These are phyloP conservation scores for Alternaria viburni DNA, from an alignment of 2,329 filamentous ascomycete species.

Conservation along the genomic window DNA sequence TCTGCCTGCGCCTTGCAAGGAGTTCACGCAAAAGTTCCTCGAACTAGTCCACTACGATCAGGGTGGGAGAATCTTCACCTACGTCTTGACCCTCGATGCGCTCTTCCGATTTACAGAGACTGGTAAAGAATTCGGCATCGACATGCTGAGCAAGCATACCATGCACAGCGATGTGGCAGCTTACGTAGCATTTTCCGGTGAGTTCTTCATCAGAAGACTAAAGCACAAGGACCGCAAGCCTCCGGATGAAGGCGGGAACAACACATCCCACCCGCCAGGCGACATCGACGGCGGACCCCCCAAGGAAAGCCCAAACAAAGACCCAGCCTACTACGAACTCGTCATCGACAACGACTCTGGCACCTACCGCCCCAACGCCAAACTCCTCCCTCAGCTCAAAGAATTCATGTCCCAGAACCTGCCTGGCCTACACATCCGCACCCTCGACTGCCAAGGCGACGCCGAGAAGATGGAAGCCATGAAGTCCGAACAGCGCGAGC, in stretches of 20 bases:
- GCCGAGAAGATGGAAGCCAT: constrained; percentile 74
- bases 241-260: constrained; percentile 41
- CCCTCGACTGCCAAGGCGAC: constrained; percentile 74
- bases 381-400: constrained; percentile 73
- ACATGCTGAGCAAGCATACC: constrained; percentile 91
- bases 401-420: constrained; percentile 75
- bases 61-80: constrained; percentile 87
- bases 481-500: constrained; percentile 76
- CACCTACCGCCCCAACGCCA: constrained; percentile 86
- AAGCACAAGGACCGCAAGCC: constrained; percentile 54
- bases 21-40: constrained; percentile 80
- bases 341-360: constrained; percentile 95
- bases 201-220: constrained; percentile 85
- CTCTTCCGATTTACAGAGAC: constrained; percentile 93
- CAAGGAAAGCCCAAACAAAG: constrained; percentile 49
- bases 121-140: constrained; percentile 92
- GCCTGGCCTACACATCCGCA: constrained; percentile 75
- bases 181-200: constrained; percentile 90
- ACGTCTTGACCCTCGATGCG: constrained; percentile 86
- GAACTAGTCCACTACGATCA: constrained; percentile 86
- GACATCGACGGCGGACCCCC: constrained; percentile 57
- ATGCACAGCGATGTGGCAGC: constrained; percentile 94
- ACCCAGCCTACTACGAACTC: constrained; percentile 75
- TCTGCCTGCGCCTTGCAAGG: constrained; percentile 69
- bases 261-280: constrained; percentile 59